Evolutionary conservation across 306 rosid species (phyloP).

Genomic region (Bauhinia variegata): DNA sequence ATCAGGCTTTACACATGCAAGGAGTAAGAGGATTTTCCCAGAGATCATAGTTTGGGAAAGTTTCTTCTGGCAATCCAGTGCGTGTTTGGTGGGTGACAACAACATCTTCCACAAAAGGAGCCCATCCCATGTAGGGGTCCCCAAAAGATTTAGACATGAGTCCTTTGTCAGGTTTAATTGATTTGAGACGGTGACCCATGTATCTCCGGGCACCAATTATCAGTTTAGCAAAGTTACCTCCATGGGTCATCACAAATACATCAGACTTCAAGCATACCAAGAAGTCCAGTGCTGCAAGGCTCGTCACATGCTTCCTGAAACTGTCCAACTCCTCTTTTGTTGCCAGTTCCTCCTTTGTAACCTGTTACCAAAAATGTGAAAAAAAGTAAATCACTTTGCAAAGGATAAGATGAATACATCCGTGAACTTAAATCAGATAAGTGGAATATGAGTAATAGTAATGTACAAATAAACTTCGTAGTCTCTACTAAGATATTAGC

Average conservation of each 20-base stretch:
- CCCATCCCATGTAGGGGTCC: slow-evolving; percentile 99
- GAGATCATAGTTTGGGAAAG: slow-evolving; percentile 91
- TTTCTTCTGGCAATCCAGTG: slow-evolving; percentile 88
- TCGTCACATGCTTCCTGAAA: slow-evolving; percentile 94
- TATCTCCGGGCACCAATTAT: slow-evolving; percentile 96
- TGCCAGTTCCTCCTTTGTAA: slow-evolving; percentile 92
- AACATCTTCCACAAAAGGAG: slow-evolving; percentile 89
- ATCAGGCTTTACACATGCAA: slow-evolving; percentile 95
- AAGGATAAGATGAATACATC: neutral
- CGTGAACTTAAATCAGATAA: neutral
- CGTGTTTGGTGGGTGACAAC: slow-evolving; percentile 86
- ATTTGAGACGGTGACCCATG: slow-evolving; percentile 90
- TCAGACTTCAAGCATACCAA: slow-evolving; percentile 97
- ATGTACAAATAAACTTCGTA: too few species aligned
- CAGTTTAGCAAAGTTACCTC: slow-evolving; percentile 97
- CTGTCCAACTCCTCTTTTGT: slow-evolving; percentile 83
- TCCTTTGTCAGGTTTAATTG: slow-evolving; percentile 98
- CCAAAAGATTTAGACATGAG: slow-evolving; percentile 98
- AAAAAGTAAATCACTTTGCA: slow-evolving; percentile 5
- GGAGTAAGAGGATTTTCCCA: slow-evolving; percentile 99
- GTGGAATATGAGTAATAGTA: too few species aligned
- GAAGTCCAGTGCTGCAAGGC: slow-evolving; percentile 98
- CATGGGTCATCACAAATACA: slow-evolving; percentile 98
- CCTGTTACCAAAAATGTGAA: slow-evolving; percentile 52
- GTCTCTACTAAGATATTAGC: slow-evolving; percentile 16